Percentiles rank a stretch among this genome's conserved stretches.
These are phyloP conservation scores for Starmerella stigmatis DNA, from an alignment of 805 yeast species.

Conservation along the genomic window DNA sequence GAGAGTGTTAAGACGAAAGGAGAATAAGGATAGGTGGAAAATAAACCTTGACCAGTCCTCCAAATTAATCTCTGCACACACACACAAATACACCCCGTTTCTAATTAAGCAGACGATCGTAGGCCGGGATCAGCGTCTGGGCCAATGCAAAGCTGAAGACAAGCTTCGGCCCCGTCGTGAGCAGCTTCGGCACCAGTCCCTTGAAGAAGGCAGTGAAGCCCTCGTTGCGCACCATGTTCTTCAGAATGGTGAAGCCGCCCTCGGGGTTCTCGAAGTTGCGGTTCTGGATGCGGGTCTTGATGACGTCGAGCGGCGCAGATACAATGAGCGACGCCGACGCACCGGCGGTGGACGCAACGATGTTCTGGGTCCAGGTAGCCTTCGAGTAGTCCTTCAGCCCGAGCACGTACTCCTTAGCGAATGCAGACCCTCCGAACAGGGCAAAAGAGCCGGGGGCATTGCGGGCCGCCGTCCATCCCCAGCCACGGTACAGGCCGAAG, in stretches of 20 bases:
- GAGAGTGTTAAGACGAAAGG: no score
- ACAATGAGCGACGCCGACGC: constrained; percentile 95
- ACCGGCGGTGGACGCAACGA: constrained; percentile 87
- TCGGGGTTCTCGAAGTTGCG: constrained; percentile 92
- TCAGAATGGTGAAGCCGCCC: constrained; percentile 82
- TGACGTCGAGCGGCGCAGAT: constrained; percentile 93
- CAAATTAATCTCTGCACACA: no score
- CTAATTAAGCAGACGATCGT: constrained; percentile 53
- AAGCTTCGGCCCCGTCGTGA: constrained; percentile 96
- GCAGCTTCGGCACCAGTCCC: constrained; percentile 90
- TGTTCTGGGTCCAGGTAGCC: constrained; percentile 94
- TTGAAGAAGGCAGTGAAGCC: constrained; percentile 86
- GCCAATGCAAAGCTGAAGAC: constrained; percentile 98
- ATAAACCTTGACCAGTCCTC: no score
- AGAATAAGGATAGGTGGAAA: no score
- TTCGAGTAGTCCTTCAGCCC: constrained; percentile 74
- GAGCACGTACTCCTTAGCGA: constrained; percentile 91
- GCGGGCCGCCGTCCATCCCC: constrained; percentile 99
- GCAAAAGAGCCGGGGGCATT: constrained; percentile 99
- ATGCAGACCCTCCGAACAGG: constrained; percentile 95
- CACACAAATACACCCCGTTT: not conserved
- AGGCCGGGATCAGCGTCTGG: constrained; percentile 91
- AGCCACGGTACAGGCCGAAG: constrained; percentile 85
- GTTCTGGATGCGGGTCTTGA: constrained; percentile 97
- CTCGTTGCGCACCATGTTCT: constrained; percentile 86